These are phyloP conservation scores for Cutaneotrichosporon sp. DNA, from an alignment of 1,284 basidiomycete genomes.

Conservation along the genomic window DNA sequence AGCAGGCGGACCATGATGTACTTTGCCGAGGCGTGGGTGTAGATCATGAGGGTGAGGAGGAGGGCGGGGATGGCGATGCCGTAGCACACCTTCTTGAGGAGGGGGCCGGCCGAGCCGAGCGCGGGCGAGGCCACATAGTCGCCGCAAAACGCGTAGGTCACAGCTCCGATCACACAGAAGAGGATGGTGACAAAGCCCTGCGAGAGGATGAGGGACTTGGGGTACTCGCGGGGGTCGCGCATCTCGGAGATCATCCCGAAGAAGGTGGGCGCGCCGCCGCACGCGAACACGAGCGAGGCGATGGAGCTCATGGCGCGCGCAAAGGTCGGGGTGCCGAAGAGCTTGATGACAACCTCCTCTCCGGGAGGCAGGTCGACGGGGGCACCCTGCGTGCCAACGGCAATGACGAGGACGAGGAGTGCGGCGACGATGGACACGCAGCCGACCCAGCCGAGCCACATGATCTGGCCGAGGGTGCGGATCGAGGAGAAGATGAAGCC, in stretches of 20 bases:
- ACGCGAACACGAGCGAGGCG: conserved; percentile 32
- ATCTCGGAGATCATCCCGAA: conserved; percentile 46
- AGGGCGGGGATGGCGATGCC: conserved; percentile 52
- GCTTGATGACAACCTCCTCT: conserved; percentile 33
- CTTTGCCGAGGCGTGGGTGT: conserved; percentile 35
- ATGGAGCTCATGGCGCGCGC: conserved; percentile 43
- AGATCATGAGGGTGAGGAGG: conserved; percentile 28
- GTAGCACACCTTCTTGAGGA: conserved; percentile 45
- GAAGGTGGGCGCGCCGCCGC: conserved; percentile 31
- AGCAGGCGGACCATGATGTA: conserved; percentile 38
- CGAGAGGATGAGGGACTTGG: conserved; percentile 30
- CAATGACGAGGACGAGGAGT: conserved; percentile 49
- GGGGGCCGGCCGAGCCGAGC: conserved; percentile 31
- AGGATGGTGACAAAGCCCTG: conserved; percentile 15
- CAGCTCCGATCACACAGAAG: conserved; percentile 15
- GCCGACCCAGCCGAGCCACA: conserved; percentile 50
- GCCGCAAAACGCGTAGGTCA: conserved; percentile 32
- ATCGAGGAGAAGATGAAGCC: conserved; percentile 40
- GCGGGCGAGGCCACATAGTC: conserved; percentile 34
- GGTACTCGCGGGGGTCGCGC: conserved; percentile 35
- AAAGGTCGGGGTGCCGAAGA: conserved; percentile 30
- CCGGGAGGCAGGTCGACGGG: conserved; percentile 32
- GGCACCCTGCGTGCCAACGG: conserved; percentile 48
- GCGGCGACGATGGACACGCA: conserved; percentile 40
- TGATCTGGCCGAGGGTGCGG: conserved; percentile 48